Conservation (phyloP, 106 monocot genomes). For the Dioscorea zingiberensis region DNA sequence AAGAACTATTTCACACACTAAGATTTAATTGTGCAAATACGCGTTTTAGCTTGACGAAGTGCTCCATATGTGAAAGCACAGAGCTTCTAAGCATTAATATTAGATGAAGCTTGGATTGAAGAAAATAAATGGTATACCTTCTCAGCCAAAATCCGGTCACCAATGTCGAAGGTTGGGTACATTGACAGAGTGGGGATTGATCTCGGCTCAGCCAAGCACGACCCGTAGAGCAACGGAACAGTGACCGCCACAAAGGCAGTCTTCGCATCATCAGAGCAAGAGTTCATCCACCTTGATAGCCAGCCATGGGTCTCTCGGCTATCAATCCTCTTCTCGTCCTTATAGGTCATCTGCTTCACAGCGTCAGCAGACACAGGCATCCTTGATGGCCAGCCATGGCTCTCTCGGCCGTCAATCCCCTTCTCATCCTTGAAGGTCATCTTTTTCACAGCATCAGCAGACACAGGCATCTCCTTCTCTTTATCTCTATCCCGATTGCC, state of each 20-base stretch:
- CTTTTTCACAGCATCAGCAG: no score
- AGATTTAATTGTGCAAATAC: no score
- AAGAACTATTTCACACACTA: no score
- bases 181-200: conserved; percentile 62
- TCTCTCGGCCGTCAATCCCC: no score
- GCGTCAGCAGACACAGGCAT: background rate
- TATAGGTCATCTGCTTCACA: background rate
- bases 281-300: conserved; percentile 45
- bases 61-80: no score
- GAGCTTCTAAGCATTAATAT: no score
- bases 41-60: no score
- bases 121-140: conserved; percentile 31
- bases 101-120: no score
- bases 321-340: background rate
- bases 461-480: background rate
- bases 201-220: conserved; percentile 57
- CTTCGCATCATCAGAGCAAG: conserved; percentile 63
- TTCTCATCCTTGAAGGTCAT: background rate
- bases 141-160: conserved; percentile 70
- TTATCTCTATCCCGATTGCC: background rate
- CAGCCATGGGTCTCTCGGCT: conserved; percentile 6
- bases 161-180: conserved; percentile 74
- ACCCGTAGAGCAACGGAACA: conserved; percentile 50
- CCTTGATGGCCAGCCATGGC: no score
- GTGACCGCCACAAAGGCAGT: conserved; percentile 55